Base-by-base conservation (phyloP, 2,329 filamentous ascomycete genomes). In the Talaromyces rugulosus region DNA sequence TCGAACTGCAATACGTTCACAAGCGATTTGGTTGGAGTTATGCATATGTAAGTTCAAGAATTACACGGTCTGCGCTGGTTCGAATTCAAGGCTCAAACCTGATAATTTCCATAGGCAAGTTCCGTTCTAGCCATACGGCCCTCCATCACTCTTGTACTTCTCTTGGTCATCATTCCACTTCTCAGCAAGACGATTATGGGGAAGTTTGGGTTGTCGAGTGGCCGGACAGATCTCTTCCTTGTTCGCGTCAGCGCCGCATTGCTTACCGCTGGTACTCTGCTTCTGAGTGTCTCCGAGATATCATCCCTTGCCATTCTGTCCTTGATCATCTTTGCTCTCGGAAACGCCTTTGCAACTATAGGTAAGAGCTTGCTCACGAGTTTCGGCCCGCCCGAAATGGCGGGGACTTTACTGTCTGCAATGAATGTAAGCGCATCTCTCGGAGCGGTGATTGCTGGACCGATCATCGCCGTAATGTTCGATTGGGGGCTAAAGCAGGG, bases 21-120 rank as follows among this genome's bases (percentile, higher is more conserved):
- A 59, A 59, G 57, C 57, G 57, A 6, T 52, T 59, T 59, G 57
- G 57, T 36, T 59, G 57, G 57, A 59, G 57, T 59, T 59, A 59
- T 53, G 18, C 57, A 53, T 59, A 40, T 40, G 57, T 59, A 16
- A 31, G 57, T 59, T 27, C 18, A 23, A 47, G n/a, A 36, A 36
- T 47, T 23, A 18, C 42, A 47, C 16, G 5, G 30, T 51, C 56
- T 58, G 28, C 42, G 4, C n/a, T 52, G 28, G n/a, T 51, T 59
- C 57, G 28, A 59, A 59, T 40, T 36, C 57, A 52, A 59, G 57
- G 47, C 44, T 53, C 30, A 55, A 40, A 59, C 14, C 31, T 52
- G 44, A 59, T 40, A 31, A 9, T 52, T 40, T 52, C 18, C 31
- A 53, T 59, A 59, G 57, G 47, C 57, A 59, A 59, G 31, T 31